phyloP scores from a whole-genome alignment of 257 asterid species.

The Salvia splendens region DNA sequence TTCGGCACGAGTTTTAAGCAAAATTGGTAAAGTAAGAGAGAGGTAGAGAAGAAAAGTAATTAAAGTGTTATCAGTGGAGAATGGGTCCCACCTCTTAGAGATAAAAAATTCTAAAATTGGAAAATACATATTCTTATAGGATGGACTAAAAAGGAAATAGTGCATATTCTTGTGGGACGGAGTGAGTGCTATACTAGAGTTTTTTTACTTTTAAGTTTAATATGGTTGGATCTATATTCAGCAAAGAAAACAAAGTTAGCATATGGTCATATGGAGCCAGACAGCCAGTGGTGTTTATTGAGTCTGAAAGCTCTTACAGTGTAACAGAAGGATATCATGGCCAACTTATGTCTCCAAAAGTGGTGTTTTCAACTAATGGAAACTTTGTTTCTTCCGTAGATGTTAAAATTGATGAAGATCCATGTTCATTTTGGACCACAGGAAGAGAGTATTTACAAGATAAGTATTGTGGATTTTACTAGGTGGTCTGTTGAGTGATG shows the following conservation, averaged over 20 bases:
- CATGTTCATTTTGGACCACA: slow-evolving; percentile 46
- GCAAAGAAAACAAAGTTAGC: slow-evolving; percentile 52
- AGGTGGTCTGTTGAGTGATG: slow-evolving; percentile 99
- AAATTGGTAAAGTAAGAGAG: too few species aligned
- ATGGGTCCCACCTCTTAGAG: too few species aligned
- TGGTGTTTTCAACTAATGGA: slow-evolving; percentile 72
- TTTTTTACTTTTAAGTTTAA: too few species aligned
- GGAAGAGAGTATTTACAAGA: slow-evolving; percentile 42
- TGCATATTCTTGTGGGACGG: too few species aligned
- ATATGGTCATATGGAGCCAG: slow-evolving; percentile 59
- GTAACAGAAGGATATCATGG: slow-evolving; percentile 43
- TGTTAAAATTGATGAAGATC: slow-evolving; percentile 59
- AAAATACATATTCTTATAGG: too few species aligned
- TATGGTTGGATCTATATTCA: slow-evolving; percentile 44
- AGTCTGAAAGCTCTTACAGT: slow-evolving; percentile 67
- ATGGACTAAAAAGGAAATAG: too few species aligned
- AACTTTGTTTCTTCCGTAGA: slow-evolving; percentile 72
- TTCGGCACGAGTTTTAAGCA: too few species aligned
- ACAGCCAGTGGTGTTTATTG: slow-evolving; percentile 37
- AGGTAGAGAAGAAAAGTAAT: too few species aligned
- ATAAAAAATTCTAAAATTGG: too few species aligned
- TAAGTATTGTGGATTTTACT: slow-evolving; percentile 62
- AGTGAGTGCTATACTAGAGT: too few species aligned
- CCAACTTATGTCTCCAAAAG: slow-evolving; percentile 65
- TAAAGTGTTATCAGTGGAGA: too few species aligned